Evolutionary conservation across 495 filamentous ascomycete genomes (phyloP).

Genomic region (Penicillium alfredii): DNA sequence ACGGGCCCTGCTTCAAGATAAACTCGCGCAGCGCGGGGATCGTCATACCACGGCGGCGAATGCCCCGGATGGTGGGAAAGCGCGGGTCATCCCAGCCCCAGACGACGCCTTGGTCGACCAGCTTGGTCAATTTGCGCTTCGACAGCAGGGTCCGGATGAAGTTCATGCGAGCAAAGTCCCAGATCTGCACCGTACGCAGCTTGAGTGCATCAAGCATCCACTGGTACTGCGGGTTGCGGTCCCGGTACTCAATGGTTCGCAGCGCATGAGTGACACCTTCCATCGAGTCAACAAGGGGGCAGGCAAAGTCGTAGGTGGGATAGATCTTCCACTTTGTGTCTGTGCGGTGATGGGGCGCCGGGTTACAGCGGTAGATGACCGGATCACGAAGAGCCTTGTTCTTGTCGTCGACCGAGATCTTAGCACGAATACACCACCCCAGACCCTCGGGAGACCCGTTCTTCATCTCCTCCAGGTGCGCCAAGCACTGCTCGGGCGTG

Average conservation of each 20-base stretch:
- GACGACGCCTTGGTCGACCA: conserved; percentile 79
- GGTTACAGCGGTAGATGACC: conserved; percentile 86
- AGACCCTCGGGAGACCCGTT: conserved; percentile 66
- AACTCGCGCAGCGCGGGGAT: conserved; percentile 84
- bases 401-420: conserved; percentile 75
- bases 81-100: conserved; percentile 93
- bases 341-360: conserved; percentile 80
- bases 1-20: conserved; percentile 87
- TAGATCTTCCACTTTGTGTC: conserved; percentile 90
- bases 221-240: conserved; percentile 94
- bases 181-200: conserved; percentile 85
- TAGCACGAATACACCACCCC: conserved; percentile 81
- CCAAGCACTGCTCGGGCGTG: conserved; percentile 73
- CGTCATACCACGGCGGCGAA: conserved; percentile 84
- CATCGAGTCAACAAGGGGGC: conserved; percentile 82
- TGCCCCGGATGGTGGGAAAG: conserved; percentile 91
- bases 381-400: conserved; percentile 88
- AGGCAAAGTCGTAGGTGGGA: conserved; percentile 92
- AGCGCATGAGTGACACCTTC: conserved; percentile 95
- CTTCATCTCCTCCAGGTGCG: conserved; percentile 85
- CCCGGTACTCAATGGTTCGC: conserved; percentile 93
- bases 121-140: conserved; percentile 92
- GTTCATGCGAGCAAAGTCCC: conserved; percentile 97
- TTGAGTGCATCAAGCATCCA: conserved; percentile 88
- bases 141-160: conserved; percentile 86